These are phyloP conservation scores for Solanum sejunctum DNA, from an alignment of 257 asterid genomes.

Conservation along the genomic window DNA sequence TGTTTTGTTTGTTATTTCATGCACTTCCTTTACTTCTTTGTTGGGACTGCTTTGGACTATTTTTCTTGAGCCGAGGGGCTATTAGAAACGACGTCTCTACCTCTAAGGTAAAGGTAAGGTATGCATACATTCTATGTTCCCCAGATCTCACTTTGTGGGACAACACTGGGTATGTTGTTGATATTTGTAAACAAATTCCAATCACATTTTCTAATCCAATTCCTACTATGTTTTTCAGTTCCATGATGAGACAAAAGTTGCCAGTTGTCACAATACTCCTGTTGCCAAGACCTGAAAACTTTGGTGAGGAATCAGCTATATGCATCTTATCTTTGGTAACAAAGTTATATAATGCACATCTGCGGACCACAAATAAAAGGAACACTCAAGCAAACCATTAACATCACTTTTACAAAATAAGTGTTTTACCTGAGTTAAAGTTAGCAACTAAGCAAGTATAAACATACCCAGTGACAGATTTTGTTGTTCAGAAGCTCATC, in stretches of 20 bases:
- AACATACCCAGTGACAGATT: slow-evolving; percentile 94
- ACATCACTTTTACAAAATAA: background rate
- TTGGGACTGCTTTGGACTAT: background rate
- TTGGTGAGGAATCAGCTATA: background rate
- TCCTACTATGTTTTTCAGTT: background rate
- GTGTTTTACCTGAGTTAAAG: background rate
- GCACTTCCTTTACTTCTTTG: background rate
- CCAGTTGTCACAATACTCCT: background rate
- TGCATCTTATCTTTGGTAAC: background rate
- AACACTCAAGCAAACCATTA: background rate
- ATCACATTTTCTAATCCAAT: background rate
- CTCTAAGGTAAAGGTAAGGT: background rate
- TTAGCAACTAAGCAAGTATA: slow-evolving; percentile 4
- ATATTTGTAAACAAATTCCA: background rate
- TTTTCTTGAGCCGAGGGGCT: background rate
- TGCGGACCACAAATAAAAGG: background rate
- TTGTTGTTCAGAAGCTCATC: slow-evolving; percentile 70
- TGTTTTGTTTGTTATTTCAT: background rate
- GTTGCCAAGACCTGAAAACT: background rate
- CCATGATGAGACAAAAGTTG: background rate
- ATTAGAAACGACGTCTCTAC: background rate
- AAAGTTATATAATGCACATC: background rate
- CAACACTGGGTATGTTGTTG: background rate
- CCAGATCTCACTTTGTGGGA: background rate
- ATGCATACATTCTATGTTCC: background rate